Base-by-base conservation (phyloP, 2,329 filamentous ascomycete species). In the Chaetomium sp. region DNA sequence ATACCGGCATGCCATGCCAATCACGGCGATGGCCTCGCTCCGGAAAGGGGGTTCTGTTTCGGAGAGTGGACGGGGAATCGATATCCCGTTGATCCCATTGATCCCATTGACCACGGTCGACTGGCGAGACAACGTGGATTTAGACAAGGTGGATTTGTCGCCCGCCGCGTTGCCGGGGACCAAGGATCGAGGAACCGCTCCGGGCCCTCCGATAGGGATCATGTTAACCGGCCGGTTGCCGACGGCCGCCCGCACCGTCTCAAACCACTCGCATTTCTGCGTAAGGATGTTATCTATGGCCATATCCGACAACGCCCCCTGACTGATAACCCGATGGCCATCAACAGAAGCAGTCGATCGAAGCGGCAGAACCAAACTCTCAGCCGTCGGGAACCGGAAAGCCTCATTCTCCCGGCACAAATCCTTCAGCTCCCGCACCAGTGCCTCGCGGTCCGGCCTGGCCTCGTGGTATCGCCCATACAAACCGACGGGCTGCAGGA, bases 1-100 rank as follows among this genome's bases (percentile, higher is more conserved):
- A 0, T 67, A 62, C 11, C 68, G 64, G 40, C 61, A 59, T 0
- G 71, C 63, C 70, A 73, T 71, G 6, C 72, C 71, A 3, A 74
- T 56, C 0, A 74, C 61, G 1, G 71, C 72, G 45, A 74, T 51
- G 27, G 46, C 49, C 1, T 60, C 37, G 11, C 36, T 36, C n/a
- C 2, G 27, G 19, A 27, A 10, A 4, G n/a, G 42, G 6, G 1
- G 9, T 19, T n/a, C n/a, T n/a, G n/a, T n/a, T n/a, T 44, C 42
- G 7, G 41, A 27, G 4, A 43, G 12, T 6, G 41, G 41, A 8
- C 41, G 41, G 14, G 42, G n/a, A 8, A 44, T 44, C 8, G 14
- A 5, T 10, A 11, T 32, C 14, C 19, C 19, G 3, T 27, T 2
- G 14, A 11, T 33, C 42, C 10, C 8, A 11, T 11, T 44, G 2